Evolutionary conservation across 345 rosid genomes (phyloP).

Genomic region (Pistacia integerrima): DNA sequence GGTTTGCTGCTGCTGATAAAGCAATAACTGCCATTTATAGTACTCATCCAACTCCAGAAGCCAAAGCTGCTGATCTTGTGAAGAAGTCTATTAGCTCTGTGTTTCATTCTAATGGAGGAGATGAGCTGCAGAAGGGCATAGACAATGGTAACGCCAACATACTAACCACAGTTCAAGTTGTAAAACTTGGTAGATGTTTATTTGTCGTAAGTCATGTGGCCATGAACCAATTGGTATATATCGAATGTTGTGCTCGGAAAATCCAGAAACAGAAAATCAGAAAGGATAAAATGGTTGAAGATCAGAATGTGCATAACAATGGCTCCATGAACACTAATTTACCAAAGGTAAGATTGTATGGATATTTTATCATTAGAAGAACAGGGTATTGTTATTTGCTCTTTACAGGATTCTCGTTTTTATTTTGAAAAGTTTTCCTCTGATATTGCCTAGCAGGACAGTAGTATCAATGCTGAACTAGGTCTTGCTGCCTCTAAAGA

Average conservation of each 20-base stretch:
- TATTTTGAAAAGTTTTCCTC: not conserved
- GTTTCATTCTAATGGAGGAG: slow-evolving; percentile 50
- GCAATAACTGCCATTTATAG: slow-evolving; percentile 78
- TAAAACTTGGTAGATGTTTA: slow-evolving; percentile 80
- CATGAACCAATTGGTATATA: slow-evolving; percentile 91
- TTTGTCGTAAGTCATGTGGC: slow-evolving; percentile 88
- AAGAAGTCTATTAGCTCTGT: slow-evolving; percentile 67
- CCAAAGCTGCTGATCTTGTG: slow-evolving; percentile 62
- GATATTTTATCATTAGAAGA: not conserved
- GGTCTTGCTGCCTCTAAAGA: slow-evolving; percentile 97
- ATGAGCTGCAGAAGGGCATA: slow-evolving; percentile 46
- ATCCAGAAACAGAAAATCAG: slow-evolving; percentile 79
- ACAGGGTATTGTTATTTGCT: not conserved
- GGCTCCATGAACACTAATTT: slow-evolving; percentile 24
- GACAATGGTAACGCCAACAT: slow-evolving; percentile 28
- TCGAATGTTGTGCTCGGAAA: slow-evolving; percentile 84
- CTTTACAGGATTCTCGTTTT: not conserved
- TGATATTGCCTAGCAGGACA: slow-evolving; percentile 51
- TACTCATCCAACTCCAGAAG: slow-evolving; percentile 93
- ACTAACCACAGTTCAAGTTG: slow-evolving; percentile 62
- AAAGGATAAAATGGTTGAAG: slow-evolving; percentile 49
- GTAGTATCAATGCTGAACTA: slow-evolving; percentile 82
- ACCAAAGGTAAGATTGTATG: slow-evolving; percentile 42
- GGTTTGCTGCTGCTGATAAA: slow-evolving; percentile 92
- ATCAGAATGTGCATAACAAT: slow-evolving; percentile 32